Evolutionary conservation across 192 early-diverging fungal species (phyloP).

Genomic region (Linderina pennispora): DNA sequence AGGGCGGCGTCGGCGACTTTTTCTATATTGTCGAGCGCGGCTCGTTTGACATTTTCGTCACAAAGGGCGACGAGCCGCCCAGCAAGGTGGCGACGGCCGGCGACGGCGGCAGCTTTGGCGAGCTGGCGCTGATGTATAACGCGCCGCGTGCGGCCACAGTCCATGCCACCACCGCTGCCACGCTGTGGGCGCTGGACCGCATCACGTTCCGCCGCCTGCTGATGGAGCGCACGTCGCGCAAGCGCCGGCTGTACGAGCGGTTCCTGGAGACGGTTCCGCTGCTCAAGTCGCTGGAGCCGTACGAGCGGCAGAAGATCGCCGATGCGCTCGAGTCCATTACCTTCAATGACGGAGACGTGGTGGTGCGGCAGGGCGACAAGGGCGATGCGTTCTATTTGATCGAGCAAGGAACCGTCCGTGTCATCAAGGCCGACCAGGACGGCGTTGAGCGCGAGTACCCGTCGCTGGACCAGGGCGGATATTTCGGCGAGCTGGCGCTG

Average conservation of each 20-base stretch:
- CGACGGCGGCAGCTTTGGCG: constrained; percentile 90
- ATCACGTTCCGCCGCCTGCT: constrained; percentile 95
- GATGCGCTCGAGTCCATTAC: constrained; percentile 93
- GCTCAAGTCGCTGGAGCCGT: constrained; percentile 83
- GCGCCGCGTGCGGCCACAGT: constrained; percentile 96
- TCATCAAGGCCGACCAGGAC: constrained; percentile 73
- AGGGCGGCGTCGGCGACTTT: constrained; percentile 95
- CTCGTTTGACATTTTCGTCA: constrained; percentile 85
- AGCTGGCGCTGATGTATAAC: constrained; percentile 99
- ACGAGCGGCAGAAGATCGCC: constrained; percentile 98
- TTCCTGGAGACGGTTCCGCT: constrained; percentile 93
- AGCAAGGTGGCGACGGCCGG: constrained; percentile 75
- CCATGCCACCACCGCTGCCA: constrained; percentile 71
- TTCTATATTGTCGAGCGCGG: constrained; percentile 98
- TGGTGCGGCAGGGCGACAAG: constrained; percentile 89
- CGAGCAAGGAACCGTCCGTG: constrained; percentile 81
- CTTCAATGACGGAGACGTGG: constrained; percentile 74
- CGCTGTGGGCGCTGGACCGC: constrained; percentile 96
- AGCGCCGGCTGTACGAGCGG: constrained; percentile 92
- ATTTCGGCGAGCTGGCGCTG: constrained; percentile 98
- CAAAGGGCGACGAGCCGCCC: constrained; percentile 53
- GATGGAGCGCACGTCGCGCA: constrained; percentile 96
- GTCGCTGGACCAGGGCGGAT: constrained; percentile 73
- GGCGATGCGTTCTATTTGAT: constrained; percentile 96
- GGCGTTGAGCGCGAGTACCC: constrained; percentile 73